Percentiles rank a stretch among this genome's conserved stretches.
phyloP scores from a whole-genome alignment of 2,329 filamentous ascomycete species.

The Alternaria ventricosa region DNA sequence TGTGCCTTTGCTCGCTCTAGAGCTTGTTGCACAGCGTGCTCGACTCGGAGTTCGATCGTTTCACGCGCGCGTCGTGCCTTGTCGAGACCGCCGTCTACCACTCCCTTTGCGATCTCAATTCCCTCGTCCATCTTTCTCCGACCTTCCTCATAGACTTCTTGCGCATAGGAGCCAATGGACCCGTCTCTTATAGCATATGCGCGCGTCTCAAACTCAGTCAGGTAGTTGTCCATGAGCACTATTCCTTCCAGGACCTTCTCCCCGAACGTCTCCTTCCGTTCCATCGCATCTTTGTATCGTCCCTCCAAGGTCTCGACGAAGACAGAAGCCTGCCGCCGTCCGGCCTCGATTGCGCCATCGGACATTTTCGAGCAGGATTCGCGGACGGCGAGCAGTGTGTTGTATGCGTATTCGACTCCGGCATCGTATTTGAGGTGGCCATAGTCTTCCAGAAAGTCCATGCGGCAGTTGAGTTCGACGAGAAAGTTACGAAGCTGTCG shows the following conservation, averaged over 20 bases:
- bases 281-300: slow-evolving; percentile 84
- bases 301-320: slow-evolving; percentile 92
- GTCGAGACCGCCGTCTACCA: slow-evolving; percentile 81
- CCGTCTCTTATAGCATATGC: slow-evolving; percentile 81
- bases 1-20: slow-evolving; percentile 76
- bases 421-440: slow-evolving; percentile 83
- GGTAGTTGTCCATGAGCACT: slow-evolving; percentile 81
- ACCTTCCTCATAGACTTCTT: slow-evolving; percentile 76
- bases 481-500: slow-evolving; percentile 78
- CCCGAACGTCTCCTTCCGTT: slow-evolving; percentile 83
- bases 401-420: slow-evolving; percentile 82
- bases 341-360: slow-evolving; percentile 86
- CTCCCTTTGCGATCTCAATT: slow-evolving; percentile 74
- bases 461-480: slow-evolving; percentile 80
- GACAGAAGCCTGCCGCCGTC: slow-evolving; percentile 80
- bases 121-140: slow-evolving; percentile 82
- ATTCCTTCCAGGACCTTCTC: slow-evolving; percentile 91
- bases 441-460: slow-evolving; percentile 89
- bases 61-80: slow-evolving; percentile 83
- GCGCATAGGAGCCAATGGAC: slow-evolving; percentile 75
- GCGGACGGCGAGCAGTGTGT: slow-evolving; percentile 84
- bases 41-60: slow-evolving; percentile 64
- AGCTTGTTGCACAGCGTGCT: slow-evolving; percentile 83
- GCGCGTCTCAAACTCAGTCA: slow-evolving; percentile 83
- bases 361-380: slow-evolving; percentile 89